phyloP scores from a whole-genome alignment of 331 rosid species.

The Erythrophleum ivorense region DNA sequence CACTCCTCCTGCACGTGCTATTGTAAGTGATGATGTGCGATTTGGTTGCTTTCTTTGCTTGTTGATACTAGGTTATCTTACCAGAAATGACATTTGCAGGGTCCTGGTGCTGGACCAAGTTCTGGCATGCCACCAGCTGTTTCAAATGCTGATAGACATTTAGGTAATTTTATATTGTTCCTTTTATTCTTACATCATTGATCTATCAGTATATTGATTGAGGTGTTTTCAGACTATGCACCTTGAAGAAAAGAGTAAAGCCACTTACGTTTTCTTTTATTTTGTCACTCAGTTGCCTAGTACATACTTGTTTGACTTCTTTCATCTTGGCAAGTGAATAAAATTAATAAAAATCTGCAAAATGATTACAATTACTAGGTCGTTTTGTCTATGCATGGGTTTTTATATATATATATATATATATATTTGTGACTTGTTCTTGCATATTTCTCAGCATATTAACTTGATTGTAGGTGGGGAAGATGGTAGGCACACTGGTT shows the following conservation, averaged over 20 bases:
- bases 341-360: not conserved
- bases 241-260: not conserved
- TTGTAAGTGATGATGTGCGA: constrained; percentile 55
- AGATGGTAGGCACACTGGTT: constrained; percentile 74
- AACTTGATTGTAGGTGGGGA: constrained; percentile 70
- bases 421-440: not conserved
- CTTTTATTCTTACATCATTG: not conserved
- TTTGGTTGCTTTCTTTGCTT: constrained; percentile 22
- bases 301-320: not conserved
- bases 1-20: constrained; percentile 67
- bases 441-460: constrained; percentile 8
- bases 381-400: not conserved
- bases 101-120: constrained; percentile 91
- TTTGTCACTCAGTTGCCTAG: not conserved
- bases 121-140: constrained; percentile 78
- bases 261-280: constrained; percentile 5
- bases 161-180: constrained; percentile 48
- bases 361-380: not conserved
- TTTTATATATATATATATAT: not conserved
- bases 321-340: not conserved
- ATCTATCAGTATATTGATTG: constrained; percentile 8
- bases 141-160: constrained; percentile 76
- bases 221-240: not conserved
- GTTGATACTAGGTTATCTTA: constrained; percentile 36
- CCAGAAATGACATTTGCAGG: constrained; percentile 53